phyloP scores from a whole-genome alignment of 805 yeast genomes.

The Saturnispora halmiae region DNA sequence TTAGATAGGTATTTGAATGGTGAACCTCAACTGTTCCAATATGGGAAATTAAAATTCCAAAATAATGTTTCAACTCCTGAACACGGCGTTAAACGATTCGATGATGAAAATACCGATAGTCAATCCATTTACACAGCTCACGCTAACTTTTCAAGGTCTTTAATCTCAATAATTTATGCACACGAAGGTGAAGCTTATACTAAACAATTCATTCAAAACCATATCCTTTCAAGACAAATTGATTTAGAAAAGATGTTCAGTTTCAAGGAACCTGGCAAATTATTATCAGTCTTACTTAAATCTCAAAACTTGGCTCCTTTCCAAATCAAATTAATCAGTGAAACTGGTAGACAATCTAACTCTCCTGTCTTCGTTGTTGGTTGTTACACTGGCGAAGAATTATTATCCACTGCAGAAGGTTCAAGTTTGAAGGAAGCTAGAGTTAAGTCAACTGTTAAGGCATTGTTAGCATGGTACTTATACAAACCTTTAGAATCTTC shows the following conservation, averaged over 20 bases:
- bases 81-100: slow-evolving; percentile 33
- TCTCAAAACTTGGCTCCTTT: slow-evolving; percentile 70
- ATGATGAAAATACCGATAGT: slow-evolving; percentile 24
- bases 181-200: slow-evolving; percentile 60
- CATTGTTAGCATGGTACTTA: slow-evolving; percentile 85
- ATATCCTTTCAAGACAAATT: slow-evolving; percentile 74
- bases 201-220: slow-evolving; percentile 59
- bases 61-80: slow-evolving; percentile 43
- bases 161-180: slow-evolving; percentile 75
- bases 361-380: slow-evolving; percentile 88
- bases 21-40: slow-evolving; percentile 56
- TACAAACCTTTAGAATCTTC: slow-evolving; percentile 66
- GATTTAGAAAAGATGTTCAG: slow-evolving; percentile 66
- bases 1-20: slow-evolving; percentile 58
- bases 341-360: slow-evolving; percentile 80
- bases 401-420: slow-evolving; percentile 93
- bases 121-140: slow-evolving; percentile 32
- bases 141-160: slow-evolving; percentile 70
- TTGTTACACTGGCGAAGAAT: slow-evolving; percentile 71
- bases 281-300: slow-evolving; percentile 65
- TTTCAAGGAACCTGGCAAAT: slow-evolving; percentile 80
- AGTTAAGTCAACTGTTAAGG: slow-evolving; percentile 83
- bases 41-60: slow-evolving; percentile 57
- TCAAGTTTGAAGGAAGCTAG: slow-evolving; percentile 84
- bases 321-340: slow-evolving; percentile 75